Evolutionary conservation across 345 rosid species (phyloP).

Genomic region (Eucalyptus marginata): DNA sequence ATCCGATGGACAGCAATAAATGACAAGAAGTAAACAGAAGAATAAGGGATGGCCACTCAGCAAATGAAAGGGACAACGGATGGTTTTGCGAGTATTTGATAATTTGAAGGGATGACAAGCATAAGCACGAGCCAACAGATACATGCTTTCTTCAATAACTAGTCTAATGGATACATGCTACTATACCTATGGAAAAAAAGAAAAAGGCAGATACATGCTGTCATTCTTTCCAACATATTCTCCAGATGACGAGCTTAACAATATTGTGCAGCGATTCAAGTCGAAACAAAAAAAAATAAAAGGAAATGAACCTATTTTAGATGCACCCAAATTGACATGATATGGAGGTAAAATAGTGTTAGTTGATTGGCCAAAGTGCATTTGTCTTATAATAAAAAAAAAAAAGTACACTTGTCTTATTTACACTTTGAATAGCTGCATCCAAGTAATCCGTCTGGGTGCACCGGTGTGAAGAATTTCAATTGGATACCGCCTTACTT

Average conservation of each 20-base stretch:
- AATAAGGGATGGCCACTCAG: neutral
- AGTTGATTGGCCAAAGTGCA: too few relatives aligned
- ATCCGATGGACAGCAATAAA: neutral
- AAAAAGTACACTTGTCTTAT: too few relatives aligned
- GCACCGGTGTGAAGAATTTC: too few relatives aligned
- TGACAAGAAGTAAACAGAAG: neutral
- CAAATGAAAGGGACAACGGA: neutral
- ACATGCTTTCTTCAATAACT: neutral
- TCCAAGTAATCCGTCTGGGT: too few relatives aligned
- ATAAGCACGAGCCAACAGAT: neutral
- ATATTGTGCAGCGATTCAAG: too few relatives aligned
- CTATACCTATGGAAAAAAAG: neutral
- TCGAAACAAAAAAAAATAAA: neutral
- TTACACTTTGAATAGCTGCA: too few relatives aligned
- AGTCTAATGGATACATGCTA: neutral
- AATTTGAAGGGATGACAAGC: neutral
- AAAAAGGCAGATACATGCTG: neutral
- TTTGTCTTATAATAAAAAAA: too few relatives aligned
- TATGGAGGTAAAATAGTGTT: too few relatives aligned
- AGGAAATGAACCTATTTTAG: neutral
- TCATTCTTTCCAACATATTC: neutral
- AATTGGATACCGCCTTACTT: too few relatives aligned
- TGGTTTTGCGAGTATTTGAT: neutral
- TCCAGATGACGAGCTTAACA: neutral
- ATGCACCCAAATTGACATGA: too few relatives aligned